Evolutionary conservation across 2,329 filamentous ascomycete genomes (phyloP), one percentile per base, ranked within the genome.

Genomic region (Cytospora piceae): DNA sequence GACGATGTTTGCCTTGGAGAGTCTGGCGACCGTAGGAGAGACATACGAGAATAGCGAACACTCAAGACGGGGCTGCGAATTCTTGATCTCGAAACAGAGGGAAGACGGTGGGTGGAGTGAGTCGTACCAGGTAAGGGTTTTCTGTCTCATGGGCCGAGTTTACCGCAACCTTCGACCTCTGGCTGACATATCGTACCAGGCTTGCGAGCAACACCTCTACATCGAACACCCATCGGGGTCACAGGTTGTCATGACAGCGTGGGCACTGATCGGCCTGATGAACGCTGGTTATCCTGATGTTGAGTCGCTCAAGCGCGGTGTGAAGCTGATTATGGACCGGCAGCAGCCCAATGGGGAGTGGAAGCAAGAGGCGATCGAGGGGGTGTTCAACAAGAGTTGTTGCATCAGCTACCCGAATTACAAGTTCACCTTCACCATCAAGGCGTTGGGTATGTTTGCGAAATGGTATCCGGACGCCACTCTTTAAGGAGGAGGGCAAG

Each of bases 371-470:
- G 90, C 91, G 0, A 98, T 99, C 72, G 95, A 99, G 77, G 95
- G 95, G 2, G 95, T 99, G 14, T 99, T 99, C 80, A 99, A 99
- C 80, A 97, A 97, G 82, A 95, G 90, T 73, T 98, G 94, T 83
- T 98, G 97, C 93, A 99, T 99, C 70, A 95, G 93, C 0, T 99
- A 99, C 74, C 94, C 94, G 53, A 99, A 99, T 82, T 99, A 99
- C 83, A 99, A 98, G 81, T 95, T 97, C 76, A 91, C 90, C 66
- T 99, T 97, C 78, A 89, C 94, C 1, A 91, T 98, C 75, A 96
- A 96, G 80, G 95, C 95, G 2, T 77, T 99, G 69, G 95, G 95
- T 6, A 90, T 97, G 87, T 99, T 93, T 82, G 87, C 90, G 5
- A 85, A 81, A 71, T 86, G 83, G 69, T 94, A 90, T 70, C 90